Base-by-base conservation (phyloP, 805 yeast species). In the Saturnispora kantuleensis region DNA sequence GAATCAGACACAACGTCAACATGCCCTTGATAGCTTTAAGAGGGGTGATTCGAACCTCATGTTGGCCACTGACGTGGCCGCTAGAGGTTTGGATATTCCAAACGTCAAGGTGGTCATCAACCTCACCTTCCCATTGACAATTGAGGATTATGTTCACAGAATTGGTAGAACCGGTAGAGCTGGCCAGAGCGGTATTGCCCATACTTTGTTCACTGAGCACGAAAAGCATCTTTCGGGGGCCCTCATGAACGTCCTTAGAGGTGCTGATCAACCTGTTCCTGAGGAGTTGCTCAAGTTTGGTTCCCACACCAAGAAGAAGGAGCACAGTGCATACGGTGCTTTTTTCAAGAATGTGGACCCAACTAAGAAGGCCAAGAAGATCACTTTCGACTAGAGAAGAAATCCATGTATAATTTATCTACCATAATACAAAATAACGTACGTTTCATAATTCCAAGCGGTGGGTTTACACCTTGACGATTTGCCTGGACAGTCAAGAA, bases 131-230 rank as follows among this genome's bases (percentile, higher is more conserved):
- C 97, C 98, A 11, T 73, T 97, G 50, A 73, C 95, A 10, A 97
- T 97, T 0, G 98, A 93, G 58, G 79, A 87, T 42, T 93, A 93
- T 58, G 81, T 93, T 53, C 98, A 93, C 65, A 75, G 98, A 62
- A 85, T 96, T 1, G 98, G 98, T 50, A 80, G 98, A 74, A 93
- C 98, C 13, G 97, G 95, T 0, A 83, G 98, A 70, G 97, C 95
- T 2, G 93, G 90, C 15, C 85, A 83, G 65, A 73, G 88, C 1
- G 99, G 99, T 59, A 77, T 79, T 51, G 95, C 99, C 12, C 94
- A 89, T 62, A 90, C 99, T 2, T 71, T 93, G 38, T 93, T 93
- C 70, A 93, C 98, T 7, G 97, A 89, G 52, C 93, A 88, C 58
- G 97, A 93, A 63, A 93, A 93, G 64, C 97, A 90, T 64, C 73